Conservation (phyloP, 1,139 yeast species). For the Debaryomycetaceae sp. region DNA sequence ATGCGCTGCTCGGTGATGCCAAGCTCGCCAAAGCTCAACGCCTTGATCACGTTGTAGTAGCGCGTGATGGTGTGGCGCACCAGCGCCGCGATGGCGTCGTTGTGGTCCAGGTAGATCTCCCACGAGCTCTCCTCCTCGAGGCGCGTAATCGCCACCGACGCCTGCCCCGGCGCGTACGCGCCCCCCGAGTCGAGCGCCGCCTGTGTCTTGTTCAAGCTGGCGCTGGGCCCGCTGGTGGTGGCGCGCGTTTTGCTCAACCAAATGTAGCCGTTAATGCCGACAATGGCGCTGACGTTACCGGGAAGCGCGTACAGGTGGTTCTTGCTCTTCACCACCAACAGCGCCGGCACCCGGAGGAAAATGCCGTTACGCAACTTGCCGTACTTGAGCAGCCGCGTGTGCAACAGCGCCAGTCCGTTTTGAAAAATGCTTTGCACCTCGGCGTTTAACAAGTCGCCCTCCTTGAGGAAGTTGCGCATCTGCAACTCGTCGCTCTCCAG, state of each 20-base stretch:
- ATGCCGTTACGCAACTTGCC: slow-evolving; percentile 93
- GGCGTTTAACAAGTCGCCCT: slow-evolving; percentile 94
- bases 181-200: slow-evolving; percentile 35
- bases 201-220: slow-evolving; percentile 27
- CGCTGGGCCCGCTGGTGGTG: slow-evolving; percentile 13
- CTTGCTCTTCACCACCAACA: slow-evolving; percentile 76
- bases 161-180: slow-evolving; percentile 53
- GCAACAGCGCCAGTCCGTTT: slow-evolving; percentile 92
- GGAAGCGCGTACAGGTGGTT: slow-evolving; percentile 85
- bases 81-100: slow-evolving; percentile 62
- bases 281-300: slow-evolving; percentile 82
- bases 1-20: slow-evolving; percentile 83
- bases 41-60: slow-evolving; percentile 78
- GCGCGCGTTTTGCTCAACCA: slow-evolving; percentile 80
- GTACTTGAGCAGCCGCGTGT: slow-evolving; percentile 90
- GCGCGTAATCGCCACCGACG: slow-evolving; percentile 70
- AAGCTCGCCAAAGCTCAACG: slow-evolving; percentile 75
- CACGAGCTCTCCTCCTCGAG: slow-evolving; percentile 92
- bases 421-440: slow-evolving; percentile 88
- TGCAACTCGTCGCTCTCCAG: slow-evolving; percentile 94
- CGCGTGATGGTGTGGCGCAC: slow-evolving; percentile 75
- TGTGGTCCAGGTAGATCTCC: slow-evolving; percentile 91
- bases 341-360: slow-evolving; percentile 75
- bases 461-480: slow-evolving; percentile 90
- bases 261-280: slow-evolving; percentile 92